Base-by-base conservation (phyloP, 78 protist species). In the Fonticula alba region DNA sequence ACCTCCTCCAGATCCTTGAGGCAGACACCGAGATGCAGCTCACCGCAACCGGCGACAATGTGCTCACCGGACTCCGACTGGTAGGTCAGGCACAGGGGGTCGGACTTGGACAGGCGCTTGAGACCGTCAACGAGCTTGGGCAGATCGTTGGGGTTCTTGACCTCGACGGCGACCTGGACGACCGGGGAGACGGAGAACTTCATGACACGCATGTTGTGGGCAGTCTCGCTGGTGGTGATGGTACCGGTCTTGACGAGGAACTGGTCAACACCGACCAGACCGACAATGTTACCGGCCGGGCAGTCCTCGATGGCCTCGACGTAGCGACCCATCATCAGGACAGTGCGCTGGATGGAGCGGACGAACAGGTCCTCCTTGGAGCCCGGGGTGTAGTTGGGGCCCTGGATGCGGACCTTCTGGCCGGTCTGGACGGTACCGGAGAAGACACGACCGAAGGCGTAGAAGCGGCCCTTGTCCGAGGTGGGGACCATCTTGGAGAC, bases 361-460 rank as follows among this genome's bases (percentile, higher is more conserved):
- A 88, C 27, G 86, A 31, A 82, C 27, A 89, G 73, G 75, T 97
- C 98, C 32, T 79, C 84, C 81, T 97, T 93, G 75, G 74, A 83
- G 61, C 98, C 97, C 60, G 78, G 82, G 33, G 67, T 83, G 86
- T 84, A 94, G 91, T 94, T 84, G 51, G 85, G 85, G 36, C 98
- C 99, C 91, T 81, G 72, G 75, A 97, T 93, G 62, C 96, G 72
- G 71, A 88, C 91, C 84, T 91, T 86, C 64, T 56, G 74, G 43
- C 98, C 98, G 33, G 98, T 83, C 67, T 74, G 52, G 68, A 89
- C 73, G 38, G 74, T 75, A 31, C 99, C 99, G 6, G 98, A 77
- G 90, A 92, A 96, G 59, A 96, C 98, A 79, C 99, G 96, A 62
- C 99, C 99, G 83, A 96, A 92, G 49, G 98, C 98, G 80, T 72